phyloP scores from a whole-genome alignment of 2,329 filamentous ascomycete species.

The Monosporascus sp. region DNA sequence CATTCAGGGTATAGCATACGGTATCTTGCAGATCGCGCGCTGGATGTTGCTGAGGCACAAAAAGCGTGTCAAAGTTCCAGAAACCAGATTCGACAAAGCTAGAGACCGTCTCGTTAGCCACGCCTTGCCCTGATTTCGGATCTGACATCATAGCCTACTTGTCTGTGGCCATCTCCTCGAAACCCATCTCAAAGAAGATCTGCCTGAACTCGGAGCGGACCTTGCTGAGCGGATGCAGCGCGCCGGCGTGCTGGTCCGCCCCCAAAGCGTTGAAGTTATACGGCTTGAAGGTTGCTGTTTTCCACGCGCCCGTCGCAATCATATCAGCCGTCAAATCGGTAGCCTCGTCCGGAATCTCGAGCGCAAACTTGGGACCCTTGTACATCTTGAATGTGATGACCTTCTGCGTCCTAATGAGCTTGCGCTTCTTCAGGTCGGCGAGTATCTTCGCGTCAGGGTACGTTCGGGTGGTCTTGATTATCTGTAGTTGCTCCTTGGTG shows the following conservation, averaged over 20 bases:
- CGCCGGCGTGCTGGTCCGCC: slow-evolving; percentile 55
- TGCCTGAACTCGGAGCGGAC: slow-evolving; percentile 89
- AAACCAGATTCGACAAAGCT: slow-evolving; percentile 94
- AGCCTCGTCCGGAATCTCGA: slow-evolving; percentile 85
- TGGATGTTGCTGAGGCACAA: slow-evolving; percentile 95
- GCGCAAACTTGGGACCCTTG: slow-evolving; percentile 84
- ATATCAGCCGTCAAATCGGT: slow-evolving; percentile 94
- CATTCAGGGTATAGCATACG: not conserved
- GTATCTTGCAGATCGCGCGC: slow-evolving; percentile 97
- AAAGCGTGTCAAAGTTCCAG: slow-evolving; percentile 97
- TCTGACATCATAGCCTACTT: slow-evolving; percentile 8
- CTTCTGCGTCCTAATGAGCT: slow-evolving; percentile 80
- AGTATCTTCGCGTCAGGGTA: slow-evolving; percentile 70
- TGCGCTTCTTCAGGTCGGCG: slow-evolving; percentile 84
- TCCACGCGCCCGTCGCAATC: slow-evolving; percentile 83
- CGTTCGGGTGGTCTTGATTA: slow-evolving; percentile 64
- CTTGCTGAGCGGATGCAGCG: slow-evolving; percentile 76
- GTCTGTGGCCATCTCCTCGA: slow-evolving; percentile 90
- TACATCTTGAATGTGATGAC: slow-evolving; percentile 75
- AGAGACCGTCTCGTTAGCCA: slow-evolving; percentile 26
- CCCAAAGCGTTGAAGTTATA: slow-evolving; percentile 53
- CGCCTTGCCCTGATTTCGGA: not conserved
- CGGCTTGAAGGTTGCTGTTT: slow-evolving; percentile 83
- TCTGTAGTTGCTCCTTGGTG: slow-evolving; percentile 69
- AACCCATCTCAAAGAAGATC: slow-evolving; percentile 99